Evolutionary conservation across 306 rosid species (phyloP).

Genomic region (Quercus ilex): DNA sequence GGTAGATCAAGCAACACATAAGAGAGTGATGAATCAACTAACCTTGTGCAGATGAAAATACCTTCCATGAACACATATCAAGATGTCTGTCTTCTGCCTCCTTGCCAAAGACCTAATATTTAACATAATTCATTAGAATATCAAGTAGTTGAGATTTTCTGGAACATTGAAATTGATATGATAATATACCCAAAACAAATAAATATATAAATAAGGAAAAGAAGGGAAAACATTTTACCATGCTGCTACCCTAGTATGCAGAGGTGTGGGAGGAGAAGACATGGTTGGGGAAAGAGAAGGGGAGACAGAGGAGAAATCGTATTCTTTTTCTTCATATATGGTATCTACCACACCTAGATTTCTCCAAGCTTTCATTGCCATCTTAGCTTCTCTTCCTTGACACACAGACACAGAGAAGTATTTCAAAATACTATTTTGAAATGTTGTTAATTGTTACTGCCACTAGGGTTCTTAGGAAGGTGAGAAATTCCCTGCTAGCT

Average conservation of each 20-base stretch:
- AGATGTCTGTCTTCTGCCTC: slow-evolving; percentile 50
- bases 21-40: slow-evolving; percentile 5
- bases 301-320: slow-evolving; percentile 57
- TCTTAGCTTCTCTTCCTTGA: slow-evolving; percentile 6
- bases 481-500: slow-evolving; percentile 19
- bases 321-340: slow-evolving; percentile 75
- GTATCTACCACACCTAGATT: slow-evolving; percentile 64
- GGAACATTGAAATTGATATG: not conserved
- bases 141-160: not conserved
- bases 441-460: slow-evolving; percentile 12
- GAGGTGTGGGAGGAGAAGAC: slow-evolving; percentile 62
- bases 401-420: not conserved
- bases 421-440: slow-evolving; percentile 1
- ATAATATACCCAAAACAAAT: not conserved
- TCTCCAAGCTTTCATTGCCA: slow-evolving; percentile 44
- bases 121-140: not conserved
- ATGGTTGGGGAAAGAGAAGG: slow-evolving; percentile 51
- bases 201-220: not conserved
- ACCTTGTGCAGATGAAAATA: slow-evolving; percentile 87
- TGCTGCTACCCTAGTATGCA: slow-evolving; percentile 48
- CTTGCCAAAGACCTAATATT: slow-evolving; percentile 45
- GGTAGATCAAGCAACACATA: not conserved
- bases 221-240: slow-evolving; percentile 36
- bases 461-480: slow-evolving; percentile 23
- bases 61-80: slow-evolving; percentile 59